Evolutionary conservation across 108 stramenopile species (phyloP), one percentile per base, ranked within the genome.

Genomic region (Nannochloropsis oceanica): DNA sequence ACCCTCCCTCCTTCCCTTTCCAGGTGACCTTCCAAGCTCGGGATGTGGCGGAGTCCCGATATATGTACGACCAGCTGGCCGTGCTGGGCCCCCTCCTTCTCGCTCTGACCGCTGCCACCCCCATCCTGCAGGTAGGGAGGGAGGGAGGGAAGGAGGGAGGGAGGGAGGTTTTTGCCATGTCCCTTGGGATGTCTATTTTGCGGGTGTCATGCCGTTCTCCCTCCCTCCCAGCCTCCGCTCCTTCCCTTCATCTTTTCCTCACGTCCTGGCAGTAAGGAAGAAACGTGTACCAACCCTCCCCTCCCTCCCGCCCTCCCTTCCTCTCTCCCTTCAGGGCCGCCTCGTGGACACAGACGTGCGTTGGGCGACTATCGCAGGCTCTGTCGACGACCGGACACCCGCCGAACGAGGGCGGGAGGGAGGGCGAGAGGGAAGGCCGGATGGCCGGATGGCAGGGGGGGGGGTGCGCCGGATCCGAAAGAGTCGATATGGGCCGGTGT

Each of bases 51-150:
- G 97, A 99, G 88, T 95, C 94, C 83, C 93, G 99, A 22, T 97
- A 93, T 91, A 93, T 98, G 44, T 99, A 97, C 90, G 99, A 99
- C 90, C 97, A 98, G 89, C 93, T 99, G 44, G 97, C 96, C 14
- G 96, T 98, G 14, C 93, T 99, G 91, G 94, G 95, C 9, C 99
- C 99, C 7, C 94, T 99, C 83, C 92, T 99, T 93, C 96, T 99
- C 93, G 97, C 99, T 0, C 89, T 99, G 83, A 97, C 97, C 9
- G 99, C 99, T 1, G 95, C 96, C 12, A 96, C 99, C 79, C 97
- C 99, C 7, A 83, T 97, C 20, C 87, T 97, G 86, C 94, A 89
- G 80, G 80, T 44, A 13, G 8, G 12, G 11, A 14, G 59, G 59
- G 20, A 73, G 20, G 18, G 20, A 73, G 20, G 20, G 14, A 20